Percentiles rank a stretch among this genome's conserved stretches.
Conservation (phyloP, 73 alveolate genomes). For the Paramecium pentaurelia region DNA sequence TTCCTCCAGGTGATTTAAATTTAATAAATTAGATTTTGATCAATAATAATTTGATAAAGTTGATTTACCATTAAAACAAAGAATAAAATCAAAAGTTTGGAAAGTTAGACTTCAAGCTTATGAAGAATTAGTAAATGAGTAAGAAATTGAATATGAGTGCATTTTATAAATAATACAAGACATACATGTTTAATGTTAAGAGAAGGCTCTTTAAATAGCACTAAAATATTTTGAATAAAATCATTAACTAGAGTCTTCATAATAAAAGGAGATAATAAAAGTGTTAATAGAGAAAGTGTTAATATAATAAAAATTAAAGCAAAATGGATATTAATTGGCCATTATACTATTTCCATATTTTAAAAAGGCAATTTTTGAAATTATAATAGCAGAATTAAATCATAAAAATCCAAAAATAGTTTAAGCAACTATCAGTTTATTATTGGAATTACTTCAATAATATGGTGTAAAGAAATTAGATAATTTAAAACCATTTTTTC, state of each 20-base stretch:
- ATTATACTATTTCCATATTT: not conserved
- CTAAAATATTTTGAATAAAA: not conserved
- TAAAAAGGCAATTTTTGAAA: not conserved
- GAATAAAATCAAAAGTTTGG: not conserved
- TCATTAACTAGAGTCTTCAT: not conserved
- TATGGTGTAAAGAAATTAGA: not conserved
- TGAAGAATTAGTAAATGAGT: not conserved
- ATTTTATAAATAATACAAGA: not conserved
- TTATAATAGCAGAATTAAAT: not conserved
- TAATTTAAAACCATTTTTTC: constrained; percentile 24
- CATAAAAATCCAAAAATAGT: constrained; percentile 30
- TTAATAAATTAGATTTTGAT: not conserved
- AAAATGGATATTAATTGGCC: not conserved
- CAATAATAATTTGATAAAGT: not conserved
- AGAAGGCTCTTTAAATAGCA: not conserved
- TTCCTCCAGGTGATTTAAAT: not conserved
- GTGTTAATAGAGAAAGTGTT: not conserved
- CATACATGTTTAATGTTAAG: not conserved
- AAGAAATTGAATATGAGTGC: not conserved
- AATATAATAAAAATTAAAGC: not conserved
- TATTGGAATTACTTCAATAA: not conserved
- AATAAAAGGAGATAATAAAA: not conserved
- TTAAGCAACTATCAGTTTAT: not conserved
- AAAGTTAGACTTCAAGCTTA: not conserved
- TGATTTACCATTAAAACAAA: not conserved